Evolutionary conservation across 192 early-diverging fungal genomes (phyloP).

Genomic region (Backusella tarrabulga): DNA sequence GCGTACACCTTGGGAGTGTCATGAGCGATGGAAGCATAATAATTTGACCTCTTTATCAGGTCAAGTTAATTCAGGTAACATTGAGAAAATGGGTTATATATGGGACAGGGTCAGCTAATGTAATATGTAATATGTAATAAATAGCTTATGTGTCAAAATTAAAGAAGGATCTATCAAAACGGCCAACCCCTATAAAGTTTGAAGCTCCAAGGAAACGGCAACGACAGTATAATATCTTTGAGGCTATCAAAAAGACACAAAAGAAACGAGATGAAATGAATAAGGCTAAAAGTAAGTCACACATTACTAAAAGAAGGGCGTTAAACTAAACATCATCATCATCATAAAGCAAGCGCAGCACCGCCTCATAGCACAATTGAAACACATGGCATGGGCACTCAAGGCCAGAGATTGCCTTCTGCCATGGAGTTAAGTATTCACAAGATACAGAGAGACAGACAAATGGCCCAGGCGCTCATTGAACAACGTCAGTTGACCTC

Average conservation of each 20-base stretch:
- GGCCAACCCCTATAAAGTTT: constrained; percentile 22
- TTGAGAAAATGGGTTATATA: background rate
- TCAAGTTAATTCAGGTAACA: constrained; percentile 32
- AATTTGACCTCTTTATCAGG: constrained; percentile 40
- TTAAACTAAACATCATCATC: background rate
- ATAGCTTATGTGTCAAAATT: constrained; percentile 30
- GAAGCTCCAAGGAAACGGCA: constrained; percentile 38
- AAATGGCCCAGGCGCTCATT: constrained; percentile 43
- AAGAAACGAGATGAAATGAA: constrained; percentile 55
- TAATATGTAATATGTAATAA: background rate
- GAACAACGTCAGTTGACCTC: constrained; percentile 51
- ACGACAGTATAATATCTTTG: constrained; percentile 54
- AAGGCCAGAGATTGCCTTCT: constrained; percentile 36
- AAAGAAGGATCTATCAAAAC: constrained; percentile 42
- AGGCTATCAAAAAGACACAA: constrained; percentile 58
- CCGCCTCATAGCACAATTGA: constrained; percentile 44
- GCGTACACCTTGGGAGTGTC: constrained; percentile 67
- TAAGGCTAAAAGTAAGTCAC: constrained; percentile 30
- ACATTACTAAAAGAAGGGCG: background rate
- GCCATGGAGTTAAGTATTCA: constrained; percentile 54
- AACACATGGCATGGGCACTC: constrained; percentile 29
- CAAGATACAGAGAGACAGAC: constrained; percentile 51
- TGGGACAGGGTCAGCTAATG: too few species aligned
- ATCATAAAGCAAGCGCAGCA: constrained; percentile 28
- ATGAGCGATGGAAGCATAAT: constrained; percentile 56